phyloP scores from a whole-genome alignment of 2,329 filamentous ascomycete species.

The Colletotrichum simmondsii region DNA sequence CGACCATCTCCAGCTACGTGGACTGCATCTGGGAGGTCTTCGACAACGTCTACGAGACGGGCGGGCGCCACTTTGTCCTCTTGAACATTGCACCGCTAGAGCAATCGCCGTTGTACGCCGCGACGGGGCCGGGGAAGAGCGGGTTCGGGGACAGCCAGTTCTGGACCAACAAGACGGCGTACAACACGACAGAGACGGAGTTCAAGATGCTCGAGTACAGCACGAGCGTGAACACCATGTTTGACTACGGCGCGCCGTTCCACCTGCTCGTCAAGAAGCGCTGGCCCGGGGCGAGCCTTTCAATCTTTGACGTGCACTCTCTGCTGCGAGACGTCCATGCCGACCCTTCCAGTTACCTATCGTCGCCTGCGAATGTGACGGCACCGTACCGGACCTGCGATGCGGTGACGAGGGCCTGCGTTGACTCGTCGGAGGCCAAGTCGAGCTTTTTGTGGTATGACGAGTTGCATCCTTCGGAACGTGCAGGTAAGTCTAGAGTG shows the following conservation, averaged over 20 bases:
- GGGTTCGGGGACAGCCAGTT: slow-evolving; percentile 54
- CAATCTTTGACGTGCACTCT: slow-evolving; percentile 74
- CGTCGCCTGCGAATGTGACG: slow-evolving; percentile 70
- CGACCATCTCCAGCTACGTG: slow-evolving; percentile 72
- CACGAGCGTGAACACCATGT: slow-evolving; percentile 59
- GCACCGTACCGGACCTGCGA: slow-evolving; percentile 68
- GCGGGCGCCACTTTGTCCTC: slow-evolving; percentile 77
- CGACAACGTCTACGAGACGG: slow-evolving; percentile 71
- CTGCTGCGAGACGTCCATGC: slow-evolving; percentile 74
- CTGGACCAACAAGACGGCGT: slow-evolving; percentile 57
- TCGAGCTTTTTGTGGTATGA: slow-evolving; percentile 80
- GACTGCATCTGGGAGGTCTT: slow-evolving; percentile 75
- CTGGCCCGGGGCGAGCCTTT: slow-evolving; percentile 70
- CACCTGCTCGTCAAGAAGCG: slow-evolving; percentile 54
- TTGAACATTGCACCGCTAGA: slow-evolving; percentile 77
- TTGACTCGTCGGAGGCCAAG: slow-evolving; percentile 50
- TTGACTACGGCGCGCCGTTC: slow-evolving; percentile 61
- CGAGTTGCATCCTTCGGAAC: slow-evolving; percentile 76
- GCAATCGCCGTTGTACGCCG: slow-evolving; percentile 73
- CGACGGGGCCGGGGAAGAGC: slow-evolving; percentile 48
- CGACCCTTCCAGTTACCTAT: slow-evolving; percentile 70
- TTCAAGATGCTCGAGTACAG: slow-evolving; percentile 59
- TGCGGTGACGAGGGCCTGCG: slow-evolving; percentile 46
- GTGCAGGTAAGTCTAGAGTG: slow-evolving; percentile 62
- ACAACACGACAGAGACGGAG: slow-evolving; percentile 59